Evolutionary conservation across 2,329 filamentous ascomycete genomes (phyloP), one percentile per base, ranked within the genome.

Genomic region (Aspergillus jensenii): DNA sequence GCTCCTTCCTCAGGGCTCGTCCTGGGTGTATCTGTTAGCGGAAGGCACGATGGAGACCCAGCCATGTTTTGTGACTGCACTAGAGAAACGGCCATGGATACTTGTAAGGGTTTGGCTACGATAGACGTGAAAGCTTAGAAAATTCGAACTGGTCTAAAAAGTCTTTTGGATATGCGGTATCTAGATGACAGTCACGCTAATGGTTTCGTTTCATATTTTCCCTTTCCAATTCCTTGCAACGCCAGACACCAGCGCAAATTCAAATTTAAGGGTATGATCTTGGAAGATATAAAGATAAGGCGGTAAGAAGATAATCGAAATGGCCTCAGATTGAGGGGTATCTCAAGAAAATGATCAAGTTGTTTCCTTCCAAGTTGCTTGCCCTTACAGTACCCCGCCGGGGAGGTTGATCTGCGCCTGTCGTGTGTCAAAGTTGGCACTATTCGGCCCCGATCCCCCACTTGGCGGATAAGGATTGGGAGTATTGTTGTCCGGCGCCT

Each of bases 401-500:
- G 70, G 70, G 35, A 73, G 54, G 51, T 73, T 69, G 58, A 73
- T 72, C 55, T 71, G 70, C 27, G 63, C 68, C 57, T 64, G 68
- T 50, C 64, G 64, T 6, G 56, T 58, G 19, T 71, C 67, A 44
- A 73, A 73, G 14, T 68, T 67, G 12, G 71, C 70, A 43, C 70
- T 72, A 27, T 68, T 71, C 7, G 71, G 71, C 25, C 68, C 65
- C 14, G 70, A 66, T 3, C 67, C 66, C 15, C 52, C 58, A 11
- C 61, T 62, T n/a, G 60, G 43, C 15, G 54, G 52, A 19, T 62
- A 61, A 25, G 44, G 12, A 21, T 66, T 65, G 25, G 44, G 12
- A n/a, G 65, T 65, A 54, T 63, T 67, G 33, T 65, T 65, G 9
- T 82, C 80, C 35, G 75, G 69, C 4, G 80, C 76, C 54, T 83